phyloP scores from a whole-genome alignment of 2,329 filamentous ascomycete species.

The Torrubiella hemipterigena region DNA sequence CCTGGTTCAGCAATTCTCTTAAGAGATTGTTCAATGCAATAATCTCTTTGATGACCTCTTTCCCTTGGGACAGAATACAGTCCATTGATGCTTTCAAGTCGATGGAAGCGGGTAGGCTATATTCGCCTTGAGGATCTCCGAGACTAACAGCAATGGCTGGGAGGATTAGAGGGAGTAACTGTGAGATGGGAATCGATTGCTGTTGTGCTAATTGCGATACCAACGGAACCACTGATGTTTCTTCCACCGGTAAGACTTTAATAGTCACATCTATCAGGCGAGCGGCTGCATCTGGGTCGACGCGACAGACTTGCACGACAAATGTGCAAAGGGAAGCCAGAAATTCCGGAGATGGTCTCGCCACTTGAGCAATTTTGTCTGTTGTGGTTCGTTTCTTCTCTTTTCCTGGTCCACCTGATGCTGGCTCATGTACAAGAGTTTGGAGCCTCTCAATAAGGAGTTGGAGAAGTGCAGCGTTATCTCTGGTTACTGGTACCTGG shows the following conservation, averaged over 20 bases:
- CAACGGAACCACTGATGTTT: slow-evolving; percentile 7
- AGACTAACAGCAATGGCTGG: slow-evolving; percentile 13
- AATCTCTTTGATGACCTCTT: slow-evolving; percentile 11
- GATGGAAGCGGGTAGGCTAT: no score
- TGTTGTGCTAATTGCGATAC: slow-evolving; percentile 9
- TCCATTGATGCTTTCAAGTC: no score
- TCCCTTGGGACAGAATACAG: slow-evolving; percentile 10
- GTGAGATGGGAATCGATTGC: slow-evolving; percentile 5
- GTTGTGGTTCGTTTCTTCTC: no score
- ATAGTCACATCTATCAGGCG: slow-evolving; percentile 12
- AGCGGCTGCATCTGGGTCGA: slow-evolving; percentile 10
- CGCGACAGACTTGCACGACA: slow-evolving; percentile 8
- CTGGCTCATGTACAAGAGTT: no score
- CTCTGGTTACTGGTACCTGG: no score
- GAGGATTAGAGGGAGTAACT: slow-evolving; percentile 11
- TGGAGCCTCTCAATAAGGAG: no score
- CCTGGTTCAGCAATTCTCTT: slow-evolving; percentile 10
- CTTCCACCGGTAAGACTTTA: slow-evolving; percentile 9
- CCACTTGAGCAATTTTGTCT: no score
- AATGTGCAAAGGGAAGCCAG: no score
- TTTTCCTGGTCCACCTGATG: no score
- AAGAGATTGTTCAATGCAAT: slow-evolving; percentile 4
- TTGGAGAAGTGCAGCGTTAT: no score
- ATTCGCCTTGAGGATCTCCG: no score
- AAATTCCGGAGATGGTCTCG: no score